Conservation (phyloP, 2,329 filamentous ascomycete genomes). For the Pseudovirgaria hyperparasitica region DNA sequence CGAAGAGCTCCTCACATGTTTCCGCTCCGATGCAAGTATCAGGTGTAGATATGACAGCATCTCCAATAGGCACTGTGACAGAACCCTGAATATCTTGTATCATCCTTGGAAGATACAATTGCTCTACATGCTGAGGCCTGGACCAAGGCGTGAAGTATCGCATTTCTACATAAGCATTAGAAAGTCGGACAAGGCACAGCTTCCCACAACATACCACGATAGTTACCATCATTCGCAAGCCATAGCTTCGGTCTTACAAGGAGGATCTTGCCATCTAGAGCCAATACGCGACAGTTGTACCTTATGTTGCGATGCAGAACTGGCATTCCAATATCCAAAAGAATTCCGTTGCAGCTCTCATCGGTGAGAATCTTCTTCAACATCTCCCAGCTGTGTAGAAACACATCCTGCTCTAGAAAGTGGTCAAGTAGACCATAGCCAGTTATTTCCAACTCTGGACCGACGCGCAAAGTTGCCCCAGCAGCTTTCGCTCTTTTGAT, state of each 20-base stretch:
- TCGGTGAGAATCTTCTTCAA: conserved; percentile 48
- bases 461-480: conserved; percentile 46
- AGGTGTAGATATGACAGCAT: conserved; percentile 47
- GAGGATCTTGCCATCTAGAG: conserved; percentile 53
- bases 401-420: conserved; percentile 33
- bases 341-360: conserved; percentile 48
- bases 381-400: conserved; percentile 39
- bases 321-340: conserved; percentile 37
- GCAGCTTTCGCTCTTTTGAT: conserved; percentile 46
- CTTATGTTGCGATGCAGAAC: conserved; percentile 48
- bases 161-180: conserved; percentile 37
- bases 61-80: conserved; percentile 51
- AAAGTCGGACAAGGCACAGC: no score
- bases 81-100: conserved; percentile 45
- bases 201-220: conserved; percentile 26
- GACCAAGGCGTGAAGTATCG: conserved; percentile 14
- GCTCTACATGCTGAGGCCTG: conserved; percentile 44
- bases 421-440: conserved; percentile 59
- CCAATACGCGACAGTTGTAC: conserved; percentile 53
- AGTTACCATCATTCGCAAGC: conserved; percentile 57
- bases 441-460: no score
- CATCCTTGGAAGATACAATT: conserved; percentile 50
- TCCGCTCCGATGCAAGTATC: conserved; percentile 53
- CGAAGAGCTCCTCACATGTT: conserved; percentile 45
- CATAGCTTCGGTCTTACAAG: conserved; percentile 61